Base-by-base conservation (phyloP, 805 yeast species). In the Sugiyamaella lignohabitans region DNA sequence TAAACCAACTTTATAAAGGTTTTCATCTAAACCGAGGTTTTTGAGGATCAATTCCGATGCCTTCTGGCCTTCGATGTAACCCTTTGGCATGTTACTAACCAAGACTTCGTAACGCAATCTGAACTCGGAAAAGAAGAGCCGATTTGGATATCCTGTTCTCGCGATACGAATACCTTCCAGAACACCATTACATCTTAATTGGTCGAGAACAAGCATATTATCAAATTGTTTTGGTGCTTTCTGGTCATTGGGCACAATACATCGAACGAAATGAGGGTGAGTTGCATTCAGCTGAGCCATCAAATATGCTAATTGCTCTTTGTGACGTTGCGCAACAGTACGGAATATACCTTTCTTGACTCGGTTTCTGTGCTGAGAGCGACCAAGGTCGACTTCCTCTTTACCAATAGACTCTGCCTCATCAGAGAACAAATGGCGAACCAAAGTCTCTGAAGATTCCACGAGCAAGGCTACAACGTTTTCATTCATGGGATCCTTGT, bases 151-250 rank as follows among this genome's bases (percentile, higher is more conserved):
- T 1, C 99, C 99, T 5, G 96, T 87, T 53, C 99, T 76, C 0
- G 98, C 96, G 50, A 93, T 93, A 64, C 98, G 76, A 24, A 93
- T 93, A 51, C 99, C 99, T 71, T 93, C 99, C 43, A 93, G 68
- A 14, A 93, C 99, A 75, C 99, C 99, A 60, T 93, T 93, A 60
- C 98, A 93, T 53, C 96, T 74, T 52, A 93, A 71, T 66, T 93
- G 99, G 44, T 85, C 91, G 39, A 93, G 69, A 5, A 93, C 95
- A 20, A 93, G 68, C 24, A 67, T 68, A 55, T 83, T 87, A 57
- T 87, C 87, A 58, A 93, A 84, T 34, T 71, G 68, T 38, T 76
- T 77, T 0, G 96, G 79, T 43, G 72, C 72, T 61, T 91, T 89
- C 39, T 75, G 70, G 50, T 78, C 77, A 60, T 93, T 93, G 5